These are phyloP conservation scores for Verbascum thapsus DNA, from an alignment of 257 asterid genomes.

Conservation along the genomic window DNA sequence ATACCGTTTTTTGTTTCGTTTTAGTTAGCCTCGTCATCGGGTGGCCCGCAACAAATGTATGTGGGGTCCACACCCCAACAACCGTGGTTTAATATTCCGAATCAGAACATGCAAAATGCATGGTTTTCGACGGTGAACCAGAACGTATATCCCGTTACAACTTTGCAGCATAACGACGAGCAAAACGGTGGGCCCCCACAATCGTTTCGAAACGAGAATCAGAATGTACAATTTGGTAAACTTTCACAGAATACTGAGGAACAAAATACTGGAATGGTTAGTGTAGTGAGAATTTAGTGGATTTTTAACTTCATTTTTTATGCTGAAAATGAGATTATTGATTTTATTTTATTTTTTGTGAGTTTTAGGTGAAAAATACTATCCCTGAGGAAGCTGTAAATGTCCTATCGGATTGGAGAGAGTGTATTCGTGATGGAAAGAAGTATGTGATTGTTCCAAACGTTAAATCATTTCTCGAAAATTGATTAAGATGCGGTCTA, in stretches of 20 bases:
- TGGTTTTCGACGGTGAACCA: conserved; percentile 48
- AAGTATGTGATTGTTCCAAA: conserved; percentile 44
- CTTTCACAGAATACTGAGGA: conserved; percentile 51
- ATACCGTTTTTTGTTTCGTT: conserved; percentile 10
- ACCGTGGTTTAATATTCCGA: conserved; percentile 65
- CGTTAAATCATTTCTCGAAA: neutral
- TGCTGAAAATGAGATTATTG: conserved; percentile 4
- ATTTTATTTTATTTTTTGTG: conserved; percentile 18
- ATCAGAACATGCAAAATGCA: conserved; percentile 49
- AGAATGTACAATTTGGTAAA: conserved; percentile 43
- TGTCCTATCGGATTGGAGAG: conserved; percentile 62
- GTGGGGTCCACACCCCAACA: conserved; percentile 55
- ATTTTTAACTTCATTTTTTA: conserved; percentile 28
- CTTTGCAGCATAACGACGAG: conserved; percentile 48
- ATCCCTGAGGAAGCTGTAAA: conserved; percentile 38
- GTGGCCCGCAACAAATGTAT: conserved; percentile 57
- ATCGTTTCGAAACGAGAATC: conserved; percentile 40
- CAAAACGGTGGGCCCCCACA: conserved; percentile 39
- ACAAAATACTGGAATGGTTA: conserved; percentile 37
- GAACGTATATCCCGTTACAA: conserved; percentile 48
- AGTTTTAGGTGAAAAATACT: conserved; percentile 51
- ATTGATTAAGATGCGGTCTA: conserved; percentile 3
- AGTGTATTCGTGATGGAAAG: conserved; percentile 68
- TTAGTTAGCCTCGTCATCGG: conserved; percentile 48
- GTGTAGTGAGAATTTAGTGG: conserved; percentile 40